Evolutionary conservation across 139 green algal genomes (phyloP), one percentile per base, ranked within the genome.

Genomic region (Chlamydomonas urium): DNA sequence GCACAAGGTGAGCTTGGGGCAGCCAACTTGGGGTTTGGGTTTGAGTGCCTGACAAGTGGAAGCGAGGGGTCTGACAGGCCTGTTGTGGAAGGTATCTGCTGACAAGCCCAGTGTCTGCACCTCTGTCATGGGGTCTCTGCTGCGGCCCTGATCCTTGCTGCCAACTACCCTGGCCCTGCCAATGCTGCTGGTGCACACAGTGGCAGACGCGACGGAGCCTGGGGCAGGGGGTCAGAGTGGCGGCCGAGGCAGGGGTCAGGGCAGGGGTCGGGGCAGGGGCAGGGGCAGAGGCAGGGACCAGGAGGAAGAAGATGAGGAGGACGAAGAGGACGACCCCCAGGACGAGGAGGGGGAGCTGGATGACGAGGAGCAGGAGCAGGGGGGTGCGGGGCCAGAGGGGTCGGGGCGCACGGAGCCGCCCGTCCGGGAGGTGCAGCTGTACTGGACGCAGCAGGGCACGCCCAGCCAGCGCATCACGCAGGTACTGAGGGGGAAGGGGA

Each of bases 271-370:
- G 33, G 17, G 60, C 19, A 21, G 60, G 60, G 14, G 60, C 17
- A 26, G 23, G 23, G 14, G 33, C 32, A 42, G 60, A 45, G 26
- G 60, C 21, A 42, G 60, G 14, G 33, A 67, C 19, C 5, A 8
- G 32, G 33, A 67, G 60, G 60, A 47, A 17, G 60, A 67, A 26
- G 60, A 45, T 38, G 60, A 67, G 33, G 60, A 67, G 10, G 60
- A 67, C 32, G 60, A 8, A 6, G 60, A 26, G 10, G 60, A 67
- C 4, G 60, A 45, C 32, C 19, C 6, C 32, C 19, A 67, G n/a
- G 60, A 67, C 21, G 60, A 67, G 5, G 60, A 42, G 60, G 60
- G 42, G 32, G 26, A 8, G 33, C 19, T 45, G 26, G 32, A 29
- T 29, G 60, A 45, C 5, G 60, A 38, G 32, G 32, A 47, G 8